A percentile compares a stretch with the other conserved stretches of the same genome.
Conservation (phyloP, 805 yeast genomes). For the Jamesozyma lodderae region DNA sequence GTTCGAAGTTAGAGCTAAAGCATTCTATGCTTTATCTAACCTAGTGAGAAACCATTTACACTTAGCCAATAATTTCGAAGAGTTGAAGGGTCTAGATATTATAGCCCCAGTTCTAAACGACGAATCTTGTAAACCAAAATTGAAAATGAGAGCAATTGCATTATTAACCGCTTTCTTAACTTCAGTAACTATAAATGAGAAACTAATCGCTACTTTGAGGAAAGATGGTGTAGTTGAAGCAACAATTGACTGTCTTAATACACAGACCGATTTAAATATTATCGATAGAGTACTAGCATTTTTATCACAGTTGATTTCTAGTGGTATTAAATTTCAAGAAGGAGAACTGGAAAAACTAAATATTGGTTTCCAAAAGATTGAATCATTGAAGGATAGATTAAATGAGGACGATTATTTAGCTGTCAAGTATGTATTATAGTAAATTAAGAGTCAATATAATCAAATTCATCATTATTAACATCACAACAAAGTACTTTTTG, state of each 20-base stretch:
- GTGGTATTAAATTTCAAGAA: slow-evolving; percentile 38
- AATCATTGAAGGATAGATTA: slow-evolving; percentile 38
- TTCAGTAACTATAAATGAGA: slow-evolving; percentile 38
- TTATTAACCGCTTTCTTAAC: slow-evolving; percentile 52
- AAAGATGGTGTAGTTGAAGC: slow-evolving; percentile 21
- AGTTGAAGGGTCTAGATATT: slow-evolving; percentile 53
- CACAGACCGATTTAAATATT: slow-evolving; percentile 36
- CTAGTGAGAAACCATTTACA: slow-evolving; percentile 57
- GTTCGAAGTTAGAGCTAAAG: slow-evolving; percentile 44
- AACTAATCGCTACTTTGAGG: slow-evolving; percentile 32
- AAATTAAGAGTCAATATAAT: background rate
- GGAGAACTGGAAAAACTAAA: slow-evolving; percentile 35
- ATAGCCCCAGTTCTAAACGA: slow-evolving; percentile 30
- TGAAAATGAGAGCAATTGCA: slow-evolving; percentile 47
- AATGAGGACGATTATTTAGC: slow-evolving; percentile 45
- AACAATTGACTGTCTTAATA: slow-evolving; percentile 21
- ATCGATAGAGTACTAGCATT: slow-evolving; percentile 50
- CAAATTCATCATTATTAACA: slow-evolving; percentile 1
- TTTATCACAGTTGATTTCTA: slow-evolving; percentile 37
- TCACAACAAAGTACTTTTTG: slow-evolving; percentile 26
- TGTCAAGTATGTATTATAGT: slow-evolving; percentile 37
- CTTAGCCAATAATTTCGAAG: slow-evolving; percentile 48
- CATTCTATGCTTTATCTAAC: slow-evolving; percentile 70
- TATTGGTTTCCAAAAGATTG: slow-evolving; percentile 33
- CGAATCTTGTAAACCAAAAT: slow-evolving; percentile 28